Conservation (phyloP, 139 green algal genomes). For the Haematococcus sp. region DNA sequence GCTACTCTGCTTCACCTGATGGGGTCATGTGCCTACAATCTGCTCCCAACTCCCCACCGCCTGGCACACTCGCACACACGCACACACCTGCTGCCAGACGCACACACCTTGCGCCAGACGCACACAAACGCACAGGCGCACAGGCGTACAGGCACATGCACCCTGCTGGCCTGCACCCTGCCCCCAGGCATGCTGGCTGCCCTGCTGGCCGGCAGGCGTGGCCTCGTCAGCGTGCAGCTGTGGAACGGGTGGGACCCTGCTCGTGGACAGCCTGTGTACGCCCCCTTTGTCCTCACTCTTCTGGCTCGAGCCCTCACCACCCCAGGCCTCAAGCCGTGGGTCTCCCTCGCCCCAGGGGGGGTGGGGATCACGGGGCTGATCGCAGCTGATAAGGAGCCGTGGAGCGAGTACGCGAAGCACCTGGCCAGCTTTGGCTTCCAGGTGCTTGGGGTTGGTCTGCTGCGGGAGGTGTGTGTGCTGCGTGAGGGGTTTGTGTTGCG, state of each 20-base stretch:
- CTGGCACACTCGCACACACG: no score
- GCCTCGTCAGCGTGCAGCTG: slow-evolving; percentile 33
- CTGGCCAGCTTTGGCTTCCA: slow-evolving; percentile 38
- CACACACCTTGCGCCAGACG: no score
- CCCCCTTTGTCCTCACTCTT: slow-evolving; percentile 12
- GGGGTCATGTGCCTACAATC: no score
- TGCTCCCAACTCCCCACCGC: no score
- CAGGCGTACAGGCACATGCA: no score
- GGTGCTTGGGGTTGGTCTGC: background rate
- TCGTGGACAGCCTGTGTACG: slow-evolving; percentile 32
- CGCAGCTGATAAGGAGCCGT: slow-evolving; percentile 36
- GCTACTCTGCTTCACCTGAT: no score
- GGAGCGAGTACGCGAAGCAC: slow-evolving; percentile 27
- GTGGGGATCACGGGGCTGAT: slow-evolving; percentile 29
- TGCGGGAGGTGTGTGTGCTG: background rate
- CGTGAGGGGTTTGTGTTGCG: no score
- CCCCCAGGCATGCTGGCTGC: background rate
- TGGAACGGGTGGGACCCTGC: slow-evolving; percentile 34
- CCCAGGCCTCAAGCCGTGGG: no score
- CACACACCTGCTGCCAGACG: no score
- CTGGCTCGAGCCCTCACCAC: no score
- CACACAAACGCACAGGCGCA: no score
- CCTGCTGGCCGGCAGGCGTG: slow-evolving; percentile 12
- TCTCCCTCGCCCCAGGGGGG: slow-evolving; percentile 19
- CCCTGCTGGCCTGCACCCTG: background rate